A percentile compares a stretch with the other conserved stretches of the same genome.
Conservation (phyloP, 495 filamentous ascomycete species). For the Hypomontagnella submonticulosa region DNA sequence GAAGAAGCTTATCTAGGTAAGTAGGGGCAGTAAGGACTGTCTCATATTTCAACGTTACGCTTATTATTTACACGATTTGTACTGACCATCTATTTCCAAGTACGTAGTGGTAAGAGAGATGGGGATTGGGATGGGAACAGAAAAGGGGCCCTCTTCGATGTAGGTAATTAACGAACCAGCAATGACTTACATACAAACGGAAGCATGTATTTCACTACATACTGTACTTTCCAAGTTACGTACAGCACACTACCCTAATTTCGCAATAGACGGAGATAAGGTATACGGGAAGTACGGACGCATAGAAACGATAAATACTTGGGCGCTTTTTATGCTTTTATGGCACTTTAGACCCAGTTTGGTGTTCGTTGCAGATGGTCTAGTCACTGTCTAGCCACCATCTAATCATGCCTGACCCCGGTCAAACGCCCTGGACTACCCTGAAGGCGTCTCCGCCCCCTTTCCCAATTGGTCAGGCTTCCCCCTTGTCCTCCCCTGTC, state of each 20-base stretch:
- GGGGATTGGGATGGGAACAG: too few species aligned
- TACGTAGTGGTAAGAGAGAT: too few species aligned
- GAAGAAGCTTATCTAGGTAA: constrained; percentile 25
- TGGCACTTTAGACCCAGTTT: background rate
- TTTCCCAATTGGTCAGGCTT: constrained; percentile 36
- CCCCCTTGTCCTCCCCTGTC: constrained; percentile 11
- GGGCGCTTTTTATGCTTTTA: too few species aligned
- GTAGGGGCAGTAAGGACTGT: background rate
- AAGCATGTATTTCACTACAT: too few species aligned
- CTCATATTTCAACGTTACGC: too few species aligned
- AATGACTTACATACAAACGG: too few species aligned
- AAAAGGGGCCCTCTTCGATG: too few species aligned
- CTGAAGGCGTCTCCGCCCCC: constrained; percentile 30
- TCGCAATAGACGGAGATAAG: constrained; percentile 25
- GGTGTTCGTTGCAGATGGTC: constrained; percentile 12
- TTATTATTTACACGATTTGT: too few species aligned
- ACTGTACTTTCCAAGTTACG: background rate
- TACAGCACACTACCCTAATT: constrained; percentile 8
- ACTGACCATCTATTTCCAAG: too few species aligned
- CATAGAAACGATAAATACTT: background rate
- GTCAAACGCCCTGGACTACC: constrained; percentile 11
- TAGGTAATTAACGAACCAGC: too few species aligned
- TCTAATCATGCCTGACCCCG: constrained; percentile 25
- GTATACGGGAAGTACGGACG: background rate
- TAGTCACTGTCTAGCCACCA: constrained; percentile 21